These are phyloP conservation scores for Verticillium nubilum DNA, from an alignment of 2,329 filamentous ascomycete genomes.

Conservation along the genomic window DNA sequence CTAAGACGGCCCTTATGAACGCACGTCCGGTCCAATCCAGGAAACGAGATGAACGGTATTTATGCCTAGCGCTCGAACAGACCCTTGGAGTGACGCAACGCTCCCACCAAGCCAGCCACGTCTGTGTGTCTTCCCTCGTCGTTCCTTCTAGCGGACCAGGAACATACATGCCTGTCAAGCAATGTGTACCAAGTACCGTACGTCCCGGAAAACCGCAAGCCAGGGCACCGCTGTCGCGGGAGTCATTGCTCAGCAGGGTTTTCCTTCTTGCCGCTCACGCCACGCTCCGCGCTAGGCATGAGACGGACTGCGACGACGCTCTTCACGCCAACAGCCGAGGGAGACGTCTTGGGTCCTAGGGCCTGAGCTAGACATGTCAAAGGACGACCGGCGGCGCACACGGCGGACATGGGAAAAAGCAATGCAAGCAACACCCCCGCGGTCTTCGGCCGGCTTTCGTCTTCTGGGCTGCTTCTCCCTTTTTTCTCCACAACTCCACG, in stretches of 20 bases:
- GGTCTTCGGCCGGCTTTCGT: neutral
- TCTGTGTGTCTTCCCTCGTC: neutral
- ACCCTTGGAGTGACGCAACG: neutral
- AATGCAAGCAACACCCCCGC: neutral
- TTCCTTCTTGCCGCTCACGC: neutral
- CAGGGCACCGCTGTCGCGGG: slow-evolving; percentile 6
- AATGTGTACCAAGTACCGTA: too few relatives aligned
- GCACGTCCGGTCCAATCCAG: neutral
- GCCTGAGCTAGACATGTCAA: neutral
- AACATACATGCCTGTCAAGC: neutral
- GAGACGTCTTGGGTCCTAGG: neutral
- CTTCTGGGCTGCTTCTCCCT: neutral
- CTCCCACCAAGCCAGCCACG: neutral
- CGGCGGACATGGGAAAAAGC: neutral
- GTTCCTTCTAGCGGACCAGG: neutral
- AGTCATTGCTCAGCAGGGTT: neutral
- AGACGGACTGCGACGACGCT: neutral
- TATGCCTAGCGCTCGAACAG: neutral
- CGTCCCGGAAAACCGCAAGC: slow-evolving; percentile 9
- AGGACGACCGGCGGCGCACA: neutral
- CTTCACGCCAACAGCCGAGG: neutral
- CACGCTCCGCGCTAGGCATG: neutral
- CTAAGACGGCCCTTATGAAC: neutral
- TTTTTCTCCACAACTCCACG: neutral
- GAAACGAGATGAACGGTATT: neutral